A percentile compares a stretch with the other conserved stretches of the same genome.
Conservation (phyloP, 768 basidiomycete species). For the Boletus reticulatus region DNA sequence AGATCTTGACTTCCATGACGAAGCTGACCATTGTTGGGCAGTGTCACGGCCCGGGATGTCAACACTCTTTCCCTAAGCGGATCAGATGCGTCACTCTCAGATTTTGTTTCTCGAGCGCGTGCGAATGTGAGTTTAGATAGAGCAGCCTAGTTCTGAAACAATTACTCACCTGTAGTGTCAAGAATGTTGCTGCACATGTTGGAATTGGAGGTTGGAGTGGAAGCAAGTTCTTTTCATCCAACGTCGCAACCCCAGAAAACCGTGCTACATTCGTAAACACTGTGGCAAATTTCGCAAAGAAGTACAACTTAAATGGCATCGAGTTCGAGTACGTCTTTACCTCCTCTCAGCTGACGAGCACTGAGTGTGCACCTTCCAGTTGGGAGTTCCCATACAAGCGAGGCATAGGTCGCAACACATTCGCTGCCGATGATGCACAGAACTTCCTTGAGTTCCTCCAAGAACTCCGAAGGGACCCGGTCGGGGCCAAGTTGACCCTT, state of each 20-base stretch:
- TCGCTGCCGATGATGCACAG: conserved; percentile 54
- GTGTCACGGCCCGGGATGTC: conserved; percentile 33
- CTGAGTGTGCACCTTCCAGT: conserved; percentile 39
- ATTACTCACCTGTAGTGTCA: background rate
- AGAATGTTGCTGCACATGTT: conserved; percentile 57
- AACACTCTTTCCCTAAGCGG: conserved; percentile 29
- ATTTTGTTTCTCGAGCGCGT: conserved; percentile 52
- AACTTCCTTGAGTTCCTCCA: conserved; percentile 81
- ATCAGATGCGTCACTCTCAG: conserved; percentile 46
- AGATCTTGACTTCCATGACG: background rate
- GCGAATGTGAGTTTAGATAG: conserved; percentile 26
- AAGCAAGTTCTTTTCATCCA: conserved; percentile 58
- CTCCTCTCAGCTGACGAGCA: background rate
- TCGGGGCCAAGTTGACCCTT: conserved; percentile 55
- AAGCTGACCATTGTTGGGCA: conserved; percentile 12
- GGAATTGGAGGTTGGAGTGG: conserved; percentile 75
- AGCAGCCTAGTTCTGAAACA: background rate
- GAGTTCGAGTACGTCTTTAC: conserved; percentile 29
- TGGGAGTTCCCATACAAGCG: conserved; percentile 81
- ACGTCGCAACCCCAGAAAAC: conserved; percentile 55
- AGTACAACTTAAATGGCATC: conserved; percentile 57
- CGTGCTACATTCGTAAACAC: conserved; percentile 62
- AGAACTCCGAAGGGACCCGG: conserved; percentile 55
- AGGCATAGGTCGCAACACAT: conserved; percentile 70
- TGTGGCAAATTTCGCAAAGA: conserved; percentile 42